Conservation (phyloP, 768 basidiomycete genomes). For the Filobasidium wieringae region DNA sequence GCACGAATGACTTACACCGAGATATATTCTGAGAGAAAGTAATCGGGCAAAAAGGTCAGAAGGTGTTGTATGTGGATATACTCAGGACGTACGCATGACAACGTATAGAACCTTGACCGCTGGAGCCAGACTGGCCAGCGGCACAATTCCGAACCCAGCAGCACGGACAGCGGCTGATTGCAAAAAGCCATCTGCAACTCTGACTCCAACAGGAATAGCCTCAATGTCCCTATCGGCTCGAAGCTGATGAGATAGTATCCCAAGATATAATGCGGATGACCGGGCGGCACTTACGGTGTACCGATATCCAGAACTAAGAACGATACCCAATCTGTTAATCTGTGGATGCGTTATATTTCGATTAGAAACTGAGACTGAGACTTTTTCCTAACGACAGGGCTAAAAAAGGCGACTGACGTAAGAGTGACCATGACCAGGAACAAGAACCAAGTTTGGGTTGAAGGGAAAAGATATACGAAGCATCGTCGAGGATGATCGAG, state of each 20-base stretch:
- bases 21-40: slow-evolving; percentile 5
- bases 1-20: slow-evolving; percentile 5
- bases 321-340: slow-evolving; percentile 73
- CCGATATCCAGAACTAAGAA: slow-evolving; percentile 83
- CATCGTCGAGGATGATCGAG: slow-evolving; percentile 87
- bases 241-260: background rate
- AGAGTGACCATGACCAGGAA: slow-evolving; percentile 55
- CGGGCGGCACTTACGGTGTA: slow-evolving; percentile 43
- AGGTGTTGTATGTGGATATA: too few species aligned
- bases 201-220: slow-evolving; percentile 55
- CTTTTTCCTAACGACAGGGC: too few species aligned
- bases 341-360: slow-evolving; percentile 39
- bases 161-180: slow-evolving; percentile 71
- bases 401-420: slow-evolving; percentile 47
- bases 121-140: slow-evolving; percentile 63
- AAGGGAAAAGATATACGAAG: slow-evolving; percentile 79
- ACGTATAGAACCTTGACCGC: slow-evolving; percentile 81
- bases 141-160: slow-evolving; percentile 72
- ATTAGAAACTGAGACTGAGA: too few species aligned
- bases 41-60: background rate
- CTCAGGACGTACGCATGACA: slow-evolving; percentile 52
- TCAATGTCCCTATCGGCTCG: slow-evolving; percentile 43
- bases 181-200: slow-evolving; percentile 62
- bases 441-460: slow-evolving; percentile 89
- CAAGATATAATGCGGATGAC: background rate